These are phyloP conservation scores for Clohesyomyces aquaticus DNA, from an alignment of 495 filamentous ascomycete species.

Conservation along the genomic window DNA sequence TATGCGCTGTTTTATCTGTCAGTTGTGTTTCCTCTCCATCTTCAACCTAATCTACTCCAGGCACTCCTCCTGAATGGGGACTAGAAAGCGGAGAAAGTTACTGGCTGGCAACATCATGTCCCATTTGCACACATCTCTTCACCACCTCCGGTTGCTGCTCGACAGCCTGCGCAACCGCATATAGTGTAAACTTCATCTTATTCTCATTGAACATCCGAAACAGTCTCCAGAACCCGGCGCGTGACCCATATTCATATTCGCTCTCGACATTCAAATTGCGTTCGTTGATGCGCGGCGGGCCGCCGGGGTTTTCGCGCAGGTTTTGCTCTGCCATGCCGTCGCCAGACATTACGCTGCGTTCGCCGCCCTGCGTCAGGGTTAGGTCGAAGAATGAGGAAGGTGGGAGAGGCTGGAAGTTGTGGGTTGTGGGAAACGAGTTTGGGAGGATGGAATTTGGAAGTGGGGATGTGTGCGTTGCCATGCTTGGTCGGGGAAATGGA, in stretches of 20 bases:
- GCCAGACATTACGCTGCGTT: slow-evolving; percentile 46
- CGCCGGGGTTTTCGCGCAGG: slow-evolving; percentile 46
- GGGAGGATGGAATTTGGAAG: slow-evolving; percentile 8
- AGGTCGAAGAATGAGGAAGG: too few relatives aligned
- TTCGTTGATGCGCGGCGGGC: slow-evolving; percentile 43
- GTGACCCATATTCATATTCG: slow-evolving; percentile 51
- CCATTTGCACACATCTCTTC: slow-evolving; percentile 43
- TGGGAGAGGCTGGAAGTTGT: background rate
- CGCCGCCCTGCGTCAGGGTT: too few relatives aligned
- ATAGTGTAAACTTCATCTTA: slow-evolving; percentile 49
- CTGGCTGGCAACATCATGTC: slow-evolving; percentile 50
- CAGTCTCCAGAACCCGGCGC: slow-evolving; percentile 49
- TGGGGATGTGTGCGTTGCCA: too few relatives aligned
- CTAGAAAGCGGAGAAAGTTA: too few relatives aligned
- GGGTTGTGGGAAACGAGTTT: background rate
- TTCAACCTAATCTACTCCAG: background rate
- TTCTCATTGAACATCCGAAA: slow-evolving; percentile 49
- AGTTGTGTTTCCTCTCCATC: background rate
- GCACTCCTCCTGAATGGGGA: background rate
- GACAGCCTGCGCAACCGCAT: slow-evolving; percentile 48
- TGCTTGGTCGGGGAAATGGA: too few relatives aligned
- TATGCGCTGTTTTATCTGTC: slow-evolving; percentile 33
- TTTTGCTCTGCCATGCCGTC: slow-evolving; percentile 45
- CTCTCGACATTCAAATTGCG: slow-evolving; percentile 47
- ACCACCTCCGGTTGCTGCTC: slow-evolving; percentile 48